Evolutionary conservation across 805 yeast genomes (phyloP), one percentile per base, ranked within the genome.

Genomic region (Ascoidea rubescens): DNA sequence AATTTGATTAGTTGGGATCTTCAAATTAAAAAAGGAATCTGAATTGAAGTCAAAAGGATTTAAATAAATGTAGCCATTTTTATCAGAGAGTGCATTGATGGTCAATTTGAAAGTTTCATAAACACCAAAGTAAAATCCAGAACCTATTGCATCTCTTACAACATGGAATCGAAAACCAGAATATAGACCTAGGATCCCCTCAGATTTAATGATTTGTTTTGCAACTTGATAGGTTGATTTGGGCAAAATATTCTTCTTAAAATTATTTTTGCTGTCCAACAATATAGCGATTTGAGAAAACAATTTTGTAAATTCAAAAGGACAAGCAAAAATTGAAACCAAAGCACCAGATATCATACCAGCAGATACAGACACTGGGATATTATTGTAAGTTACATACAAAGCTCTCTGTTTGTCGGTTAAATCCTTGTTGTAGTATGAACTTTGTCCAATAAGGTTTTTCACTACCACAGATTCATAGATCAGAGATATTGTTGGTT

Each of bases 271-370:
- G 44, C 33, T 51, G 14, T 48, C 45, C 5, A 46, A 44, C 47
- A 79, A 60, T 28, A 71, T 58, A n/a, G 73, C 81, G 45, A 87
- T 76, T 64, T 87, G 96, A 44, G 91, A 84, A 55, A 83, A 86
- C 6, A 87, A 72, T 64, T 87, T 88, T 49, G 91, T 80, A 66
- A 86, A 78, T 64, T 87, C 96, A 62, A 87, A 87, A 1, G 96
- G 96, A 58, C 91, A 84, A 2, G 89, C 85, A 63, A 81, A 78
- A 5, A 74, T 43, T 3, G 87, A 74, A 12, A 84, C 79, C 2
- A 72, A 65, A 5, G 77, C 77, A 5, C 96, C 96, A 0, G 93
- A 79, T 0, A 78, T 55, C 4, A 75, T 67, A 4, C 96, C 96
- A 0, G 90, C 71, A 1, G 70, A 47, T 51, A 79, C 71, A 54